phyloP scores from a whole-genome alignment of 1,284 basidiomycete genomes.

The Phenoliferia sp. region DNA sequence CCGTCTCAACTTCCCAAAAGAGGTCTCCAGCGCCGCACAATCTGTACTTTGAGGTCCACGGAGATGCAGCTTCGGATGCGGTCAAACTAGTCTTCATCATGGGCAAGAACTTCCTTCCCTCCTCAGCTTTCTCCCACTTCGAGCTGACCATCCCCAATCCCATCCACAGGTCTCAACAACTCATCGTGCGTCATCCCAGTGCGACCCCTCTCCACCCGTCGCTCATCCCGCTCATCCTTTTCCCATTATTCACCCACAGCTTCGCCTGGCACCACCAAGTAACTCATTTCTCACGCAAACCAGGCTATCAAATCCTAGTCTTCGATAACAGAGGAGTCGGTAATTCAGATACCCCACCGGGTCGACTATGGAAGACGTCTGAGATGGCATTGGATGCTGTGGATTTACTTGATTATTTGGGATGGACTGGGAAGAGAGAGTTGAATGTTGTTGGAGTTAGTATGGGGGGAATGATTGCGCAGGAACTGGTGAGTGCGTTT shows the following conservation, averaged over 20 bases:
- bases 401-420: slow-evolving; percentile 63
- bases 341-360: slow-evolving; percentile 63
- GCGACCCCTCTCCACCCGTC: not conserved
- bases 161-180: slow-evolving; percentile 34
- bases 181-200: slow-evolving; percentile 26
- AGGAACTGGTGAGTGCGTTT: slow-evolving; percentile 37
- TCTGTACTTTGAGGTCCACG: slow-evolving; percentile 34
- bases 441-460: slow-evolving; percentile 73
- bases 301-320: slow-evolving; percentile 58
- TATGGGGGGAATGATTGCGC: slow-evolving; percentile 57
- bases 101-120: slow-evolving; percentile 30
- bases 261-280: slow-evolving; percentile 43
- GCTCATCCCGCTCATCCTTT: not conserved
- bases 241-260: slow-evolving; percentile 5
- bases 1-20: slow-evolving; percentile 2
- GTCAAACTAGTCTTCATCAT: slow-evolving; percentile 30
- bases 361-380: slow-evolving; percentile 32
- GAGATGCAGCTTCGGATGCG: not conserved
- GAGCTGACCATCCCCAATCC: not conserved
- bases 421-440: slow-evolving; percentile 60
- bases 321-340: slow-evolving; percentile 87
- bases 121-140: not conserved
- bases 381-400: slow-evolving; percentile 61
- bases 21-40: slow-evolving; percentile 9
- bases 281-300: slow-evolving; percentile 37